Percentiles rank a stretch among this genome's conserved stretches.
Evolutionary conservation across 2,329 filamentous ascomycete species (phyloP).

Genomic region (Trichophyton benhamiae): DNA sequence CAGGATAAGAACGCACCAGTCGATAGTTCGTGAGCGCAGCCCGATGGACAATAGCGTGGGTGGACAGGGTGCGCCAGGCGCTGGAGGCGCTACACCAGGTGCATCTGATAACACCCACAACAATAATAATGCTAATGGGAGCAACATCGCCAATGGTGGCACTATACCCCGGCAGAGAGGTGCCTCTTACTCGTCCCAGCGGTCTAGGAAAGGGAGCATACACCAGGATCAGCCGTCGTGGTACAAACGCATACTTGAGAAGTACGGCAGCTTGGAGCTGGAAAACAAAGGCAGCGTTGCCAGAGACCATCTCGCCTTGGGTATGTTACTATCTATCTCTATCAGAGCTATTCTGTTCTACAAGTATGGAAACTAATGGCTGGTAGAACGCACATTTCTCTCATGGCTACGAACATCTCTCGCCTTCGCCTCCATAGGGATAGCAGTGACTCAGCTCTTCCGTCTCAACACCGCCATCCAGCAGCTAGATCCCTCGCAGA

Average conservation of each 20-base stretch:
- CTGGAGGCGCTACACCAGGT: not conserved
- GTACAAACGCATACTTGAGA: constrained; percentile 27
- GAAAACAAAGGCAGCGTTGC: constrained; percentile 57
- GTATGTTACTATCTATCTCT: constrained; percentile 26
- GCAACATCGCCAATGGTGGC: not conserved
- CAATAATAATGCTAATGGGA: not conserved
- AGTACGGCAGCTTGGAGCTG: constrained; percentile 50
- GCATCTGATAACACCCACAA: not conserved
- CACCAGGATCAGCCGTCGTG: not conserved
- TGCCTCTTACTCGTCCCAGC: not conserved
- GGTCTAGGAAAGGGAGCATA: not conserved
- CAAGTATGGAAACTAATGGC: not conserved
- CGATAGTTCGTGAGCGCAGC: not conserved
- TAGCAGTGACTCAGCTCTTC: constrained; percentile 55
- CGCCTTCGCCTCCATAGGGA: constrained; percentile 53
- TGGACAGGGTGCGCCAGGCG: not conserved
- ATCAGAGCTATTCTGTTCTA: not conserved
- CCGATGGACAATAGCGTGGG: not conserved
- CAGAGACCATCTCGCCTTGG: constrained; percentile 51
- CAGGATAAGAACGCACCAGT: constrained; percentile 3
- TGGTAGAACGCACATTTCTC: constrained; percentile 52
- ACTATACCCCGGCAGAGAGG: not conserved
- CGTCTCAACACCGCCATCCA: constrained; percentile 46
- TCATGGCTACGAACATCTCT: constrained; percentile 56
- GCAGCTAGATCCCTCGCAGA: constrained; percentile 11